phyloP scores from a whole-genome alignment of 208 protist species.

The Angomonas deanei region DNA sequence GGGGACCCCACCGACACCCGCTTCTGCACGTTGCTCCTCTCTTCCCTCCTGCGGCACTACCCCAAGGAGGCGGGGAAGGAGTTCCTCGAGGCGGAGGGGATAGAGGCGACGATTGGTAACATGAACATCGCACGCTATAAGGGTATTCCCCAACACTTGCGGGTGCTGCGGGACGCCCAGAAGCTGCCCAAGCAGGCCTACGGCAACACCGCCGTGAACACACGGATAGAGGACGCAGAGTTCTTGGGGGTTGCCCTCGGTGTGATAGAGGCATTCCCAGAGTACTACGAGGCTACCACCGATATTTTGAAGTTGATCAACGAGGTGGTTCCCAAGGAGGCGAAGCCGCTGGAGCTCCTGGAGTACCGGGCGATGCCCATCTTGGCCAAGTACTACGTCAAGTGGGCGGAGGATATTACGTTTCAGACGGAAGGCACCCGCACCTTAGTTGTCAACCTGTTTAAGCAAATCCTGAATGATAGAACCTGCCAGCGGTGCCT shows the following conservation, averaged over 20 bases:
- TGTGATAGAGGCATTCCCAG: slow-evolving; percentile 74
- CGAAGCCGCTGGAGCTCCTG: slow-evolving; percentile 64
- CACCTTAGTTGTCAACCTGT: slow-evolving; percentile 44
- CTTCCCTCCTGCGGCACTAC: slow-evolving; percentile 82
- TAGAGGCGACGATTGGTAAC: slow-evolving; percentile 74
- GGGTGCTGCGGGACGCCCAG: slow-evolving; percentile 73
- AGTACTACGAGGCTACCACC: slow-evolving; percentile 74
- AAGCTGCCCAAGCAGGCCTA: slow-evolving; percentile 38
- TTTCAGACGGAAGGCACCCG: slow-evolving; percentile 79
- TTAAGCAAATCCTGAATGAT: slow-evolving; percentile 74
- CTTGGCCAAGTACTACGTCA: slow-evolving; percentile 81
- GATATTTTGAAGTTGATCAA: slow-evolving; percentile 52
- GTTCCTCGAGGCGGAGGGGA: slow-evolving; percentile 68
- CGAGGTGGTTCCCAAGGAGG: slow-evolving; percentile 52
- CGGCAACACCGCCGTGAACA: slow-evolving; percentile 28
- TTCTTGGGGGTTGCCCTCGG: slow-evolving; percentile 80
- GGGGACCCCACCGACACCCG: slow-evolving; percentile 86
- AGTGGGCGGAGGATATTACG: slow-evolving; percentile 61
- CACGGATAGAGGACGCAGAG: slow-evolving; percentile 64
- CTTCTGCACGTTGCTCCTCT: slow-evolving; percentile 76
- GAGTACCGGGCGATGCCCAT: slow-evolving; percentile 87
- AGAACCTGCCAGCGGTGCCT: slow-evolving; percentile 73
- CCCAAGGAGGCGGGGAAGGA: slow-evolving; percentile 71
- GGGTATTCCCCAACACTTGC: slow-evolving; percentile 84
- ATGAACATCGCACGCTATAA: slow-evolving; percentile 85